Conservation (phyloP, 2,329 filamentous ascomycete genomes). For the Dactylellina parvicollis region DNA sequence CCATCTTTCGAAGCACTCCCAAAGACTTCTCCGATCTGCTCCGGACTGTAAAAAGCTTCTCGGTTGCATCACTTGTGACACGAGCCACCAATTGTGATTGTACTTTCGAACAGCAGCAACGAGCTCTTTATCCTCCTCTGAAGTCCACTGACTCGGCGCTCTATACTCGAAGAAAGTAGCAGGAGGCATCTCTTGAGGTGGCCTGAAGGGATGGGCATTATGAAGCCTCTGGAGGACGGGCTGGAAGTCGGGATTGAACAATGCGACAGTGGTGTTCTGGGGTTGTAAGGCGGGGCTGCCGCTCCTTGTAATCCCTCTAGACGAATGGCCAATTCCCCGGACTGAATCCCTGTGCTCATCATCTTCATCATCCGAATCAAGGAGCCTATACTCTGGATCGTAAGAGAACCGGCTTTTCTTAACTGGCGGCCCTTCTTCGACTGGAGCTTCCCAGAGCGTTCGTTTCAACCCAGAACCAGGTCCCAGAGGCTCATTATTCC, state of each 20-base stretch:
- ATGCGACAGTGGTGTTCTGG: slow-evolving; percentile 78
- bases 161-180: slow-evolving; percentile 90
- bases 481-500: slow-evolving; percentile 46
- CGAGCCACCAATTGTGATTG: slow-evolving; percentile 97
- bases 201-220: slow-evolving; percentile 89
- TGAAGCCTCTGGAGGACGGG: slow-evolving; percentile 88
- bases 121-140: slow-evolving; percentile 88
- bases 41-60: slow-evolving; percentile 83
- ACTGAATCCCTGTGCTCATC: slow-evolving; percentile 59
- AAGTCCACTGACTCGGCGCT: slow-evolving; percentile 88
- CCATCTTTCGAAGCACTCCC: slow-evolving; percentile 99
- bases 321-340: slow-evolving; percentile 53
- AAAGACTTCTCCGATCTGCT: slow-evolving; percentile 88
- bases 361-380: slow-evolving; percentile 73
- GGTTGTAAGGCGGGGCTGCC: slow-evolving; percentile 67
- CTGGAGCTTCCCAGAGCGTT: slow-evolving; percentile 65
- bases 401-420: slow-evolving; percentile 88
- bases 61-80: slow-evolving; percentile 79
- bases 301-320: slow-evolving; percentile 20
- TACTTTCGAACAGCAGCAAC: slow-evolving; percentile 86
- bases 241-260: slow-evolving; percentile 91
- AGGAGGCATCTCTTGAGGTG: slow-evolving; percentile 93
- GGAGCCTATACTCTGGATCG: slow-evolving; percentile 60
- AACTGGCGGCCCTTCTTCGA: slow-evolving; percentile 72
- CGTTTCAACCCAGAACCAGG: slow-evolving; percentile 38